A percentile compares a stretch with the other conserved stretches of the same genome.
Evolutionary conservation across 345 rosid genomes (phyloP).

Genomic region (Psidium guajava): DNA sequence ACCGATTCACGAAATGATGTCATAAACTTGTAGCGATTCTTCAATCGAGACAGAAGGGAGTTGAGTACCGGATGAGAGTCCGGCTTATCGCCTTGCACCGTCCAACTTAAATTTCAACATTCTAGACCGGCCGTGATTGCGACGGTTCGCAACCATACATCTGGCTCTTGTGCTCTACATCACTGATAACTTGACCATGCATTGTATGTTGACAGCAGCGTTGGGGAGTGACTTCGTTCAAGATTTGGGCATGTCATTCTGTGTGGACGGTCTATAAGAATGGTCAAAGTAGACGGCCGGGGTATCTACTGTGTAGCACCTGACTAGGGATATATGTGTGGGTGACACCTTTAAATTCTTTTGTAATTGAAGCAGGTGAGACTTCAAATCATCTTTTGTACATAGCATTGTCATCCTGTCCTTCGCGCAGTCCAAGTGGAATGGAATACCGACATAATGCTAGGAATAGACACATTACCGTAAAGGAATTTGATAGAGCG

Average conservation of each 20-base stretch:
- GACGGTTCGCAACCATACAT: neutral
- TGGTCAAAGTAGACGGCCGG: neutral
- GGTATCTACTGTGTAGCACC: neutral
- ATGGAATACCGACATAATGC: neutral
- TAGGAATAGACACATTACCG: neutral
- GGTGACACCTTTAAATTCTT: neutral
- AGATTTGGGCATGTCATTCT: neutral
- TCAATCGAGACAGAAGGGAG: too few relatives aligned
- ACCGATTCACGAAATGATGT: too few relatives aligned
- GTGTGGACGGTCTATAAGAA: neutral
- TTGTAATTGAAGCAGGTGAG: neutral
- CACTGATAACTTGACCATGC: neutral
- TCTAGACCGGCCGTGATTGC: neutral
- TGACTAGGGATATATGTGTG: neutral
- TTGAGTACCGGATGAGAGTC: neutral
- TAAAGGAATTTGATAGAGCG: neutral
- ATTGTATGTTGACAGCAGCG: neutral
- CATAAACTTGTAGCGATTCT: too few relatives aligned
- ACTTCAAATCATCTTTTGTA: neutral
- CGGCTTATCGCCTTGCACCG: neutral
- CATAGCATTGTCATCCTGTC: neutral
- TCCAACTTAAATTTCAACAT: neutral
- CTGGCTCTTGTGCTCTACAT: neutral
- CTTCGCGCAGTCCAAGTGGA: neutral
- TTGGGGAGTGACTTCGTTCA: neutral